phyloP scores from a whole-genome alignment of 345 rosid species.

The Sisymbrium irio region DNA sequence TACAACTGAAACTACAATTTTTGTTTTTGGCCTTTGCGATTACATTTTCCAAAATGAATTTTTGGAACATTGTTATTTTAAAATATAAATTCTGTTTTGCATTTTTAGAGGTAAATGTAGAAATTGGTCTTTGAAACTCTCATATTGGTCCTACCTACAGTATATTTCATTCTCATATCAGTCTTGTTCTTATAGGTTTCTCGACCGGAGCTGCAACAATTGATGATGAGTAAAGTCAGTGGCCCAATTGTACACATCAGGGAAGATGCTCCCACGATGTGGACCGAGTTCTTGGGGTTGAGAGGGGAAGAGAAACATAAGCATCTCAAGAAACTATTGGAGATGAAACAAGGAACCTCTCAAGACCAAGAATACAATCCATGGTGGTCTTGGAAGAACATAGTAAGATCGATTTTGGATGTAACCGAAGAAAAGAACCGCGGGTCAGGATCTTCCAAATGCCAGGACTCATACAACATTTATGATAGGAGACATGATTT shows the following conservation, averaged over 20 bases:
- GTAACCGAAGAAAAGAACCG: conserved; percentile 15
- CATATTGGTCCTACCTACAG: background rate
- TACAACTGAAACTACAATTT: background rate
- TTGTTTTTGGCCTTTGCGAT: background rate
- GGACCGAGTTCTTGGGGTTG: conserved; percentile 54
- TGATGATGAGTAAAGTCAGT: conserved; percentile 41
- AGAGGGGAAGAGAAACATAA: conserved; percentile 48
- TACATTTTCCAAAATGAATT: background rate
- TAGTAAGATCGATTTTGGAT: conserved; percentile 39
- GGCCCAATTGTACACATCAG: conserved; percentile 62
- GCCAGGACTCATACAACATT: conserved; percentile 65
- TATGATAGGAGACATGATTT: conserved; percentile 50
- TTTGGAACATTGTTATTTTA: background rate
- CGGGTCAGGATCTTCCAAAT: conserved; percentile 21
- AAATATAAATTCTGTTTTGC: background rate
- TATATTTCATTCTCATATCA: background rate
- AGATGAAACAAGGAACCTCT: conserved; percentile 31
- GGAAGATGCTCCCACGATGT: conserved; percentile 46
- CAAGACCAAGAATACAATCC: conserved; percentile 28
- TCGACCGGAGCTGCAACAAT: conserved; percentile 37
- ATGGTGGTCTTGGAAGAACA: conserved; percentile 60
- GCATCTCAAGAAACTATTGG: conserved; percentile 53
- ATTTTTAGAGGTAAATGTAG: background rate
- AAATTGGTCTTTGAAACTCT: background rate
- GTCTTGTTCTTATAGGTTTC: conserved; percentile 43